Conservation (phyloP, 805 yeast species). For the Diddensiella santjacobensis region DNA sequence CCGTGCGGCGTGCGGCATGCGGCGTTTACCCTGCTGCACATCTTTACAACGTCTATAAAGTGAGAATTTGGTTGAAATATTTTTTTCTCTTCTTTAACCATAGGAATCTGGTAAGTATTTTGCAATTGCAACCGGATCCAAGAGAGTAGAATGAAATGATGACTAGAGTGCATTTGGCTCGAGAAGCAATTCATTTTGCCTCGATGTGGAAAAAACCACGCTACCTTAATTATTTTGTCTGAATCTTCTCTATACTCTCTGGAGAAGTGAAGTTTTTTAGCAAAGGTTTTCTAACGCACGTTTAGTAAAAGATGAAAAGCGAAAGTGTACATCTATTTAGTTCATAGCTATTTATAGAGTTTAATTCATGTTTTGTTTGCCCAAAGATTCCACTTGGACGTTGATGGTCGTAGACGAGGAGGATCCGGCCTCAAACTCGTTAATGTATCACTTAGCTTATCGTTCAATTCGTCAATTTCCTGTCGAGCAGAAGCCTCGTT, state of each 20-base stretch:
- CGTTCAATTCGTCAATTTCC: constrained; percentile 28
- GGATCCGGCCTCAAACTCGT: background rate
- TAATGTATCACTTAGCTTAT: constrained; percentile 10
- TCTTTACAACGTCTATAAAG: background rate
- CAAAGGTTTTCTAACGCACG: too few relatives aligned
- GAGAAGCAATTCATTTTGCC: constrained; percentile 50
- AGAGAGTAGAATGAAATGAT: constrained; percentile 48
- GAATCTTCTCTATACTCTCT: too few relatives aligned
- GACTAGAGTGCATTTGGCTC: constrained; percentile 99
- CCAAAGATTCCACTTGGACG: constrained; percentile 7
- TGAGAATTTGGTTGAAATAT: background rate
- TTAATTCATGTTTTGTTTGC: background rate
- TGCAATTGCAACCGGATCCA: background rate
- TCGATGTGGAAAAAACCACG: constrained; percentile 98
- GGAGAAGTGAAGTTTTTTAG: too few relatives aligned
- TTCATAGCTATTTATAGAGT: background rate
- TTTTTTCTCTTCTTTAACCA: background rate
- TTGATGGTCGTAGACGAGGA: background rate
- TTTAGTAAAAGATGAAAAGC: too few relatives aligned
- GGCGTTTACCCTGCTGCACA: background rate
- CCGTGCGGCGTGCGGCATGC: background rate
- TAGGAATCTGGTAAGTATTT: background rate
- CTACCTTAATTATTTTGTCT: constrained; percentile 69
- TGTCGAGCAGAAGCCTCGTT: constrained; percentile 31
- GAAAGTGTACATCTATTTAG: background rate